Conservation (phyloP, 2,329 filamentous ascomycete species). For the Xylaria digitata region DNA sequence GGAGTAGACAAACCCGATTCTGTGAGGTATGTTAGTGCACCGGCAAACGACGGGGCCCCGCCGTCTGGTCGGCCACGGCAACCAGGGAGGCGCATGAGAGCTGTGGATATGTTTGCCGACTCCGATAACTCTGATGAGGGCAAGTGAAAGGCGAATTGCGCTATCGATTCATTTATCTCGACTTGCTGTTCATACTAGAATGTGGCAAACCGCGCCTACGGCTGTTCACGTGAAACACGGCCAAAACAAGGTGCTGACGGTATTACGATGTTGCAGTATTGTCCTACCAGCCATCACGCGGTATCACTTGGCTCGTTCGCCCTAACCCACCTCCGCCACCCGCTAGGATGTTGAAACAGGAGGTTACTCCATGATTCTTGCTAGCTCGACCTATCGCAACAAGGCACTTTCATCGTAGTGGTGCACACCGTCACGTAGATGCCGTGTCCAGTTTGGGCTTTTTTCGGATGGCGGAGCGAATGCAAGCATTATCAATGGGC, state of each 20-base stretch:
- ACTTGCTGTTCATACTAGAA: conserved; percentile 1
- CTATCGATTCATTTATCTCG: neutral
- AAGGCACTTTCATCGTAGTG: neutral
- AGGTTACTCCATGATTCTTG: neutral
- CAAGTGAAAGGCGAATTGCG: conserved; percentile 37
- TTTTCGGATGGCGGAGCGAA: neutral
- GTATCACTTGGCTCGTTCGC: neutral
- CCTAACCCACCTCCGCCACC: neutral
- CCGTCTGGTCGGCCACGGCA: conserved; percentile 44
- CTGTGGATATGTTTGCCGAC: conserved; percentile 89
- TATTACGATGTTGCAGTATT: neutral
- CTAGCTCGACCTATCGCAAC: neutral
- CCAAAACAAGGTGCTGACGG: neutral
- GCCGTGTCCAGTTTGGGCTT: neutral
- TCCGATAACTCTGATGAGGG: conserved; percentile 66
- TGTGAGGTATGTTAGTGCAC: conserved; percentile 43
- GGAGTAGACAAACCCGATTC: conserved; percentile 42
- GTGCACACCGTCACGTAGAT: neutral
- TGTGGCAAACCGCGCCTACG: neutral
- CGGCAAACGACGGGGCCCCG: conserved; percentile 40
- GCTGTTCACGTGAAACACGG: neutral
- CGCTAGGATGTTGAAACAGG: neutral
- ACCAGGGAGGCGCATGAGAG: conserved; percentile 73
- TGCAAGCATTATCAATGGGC: neutral
- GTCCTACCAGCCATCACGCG: neutral